A percentile compares a stretch with the other conserved stretches of the same genome.
phyloP scores from a whole-genome alignment of 2,329 filamentous ascomycete species.

The Cadophora sp. region DNA sequence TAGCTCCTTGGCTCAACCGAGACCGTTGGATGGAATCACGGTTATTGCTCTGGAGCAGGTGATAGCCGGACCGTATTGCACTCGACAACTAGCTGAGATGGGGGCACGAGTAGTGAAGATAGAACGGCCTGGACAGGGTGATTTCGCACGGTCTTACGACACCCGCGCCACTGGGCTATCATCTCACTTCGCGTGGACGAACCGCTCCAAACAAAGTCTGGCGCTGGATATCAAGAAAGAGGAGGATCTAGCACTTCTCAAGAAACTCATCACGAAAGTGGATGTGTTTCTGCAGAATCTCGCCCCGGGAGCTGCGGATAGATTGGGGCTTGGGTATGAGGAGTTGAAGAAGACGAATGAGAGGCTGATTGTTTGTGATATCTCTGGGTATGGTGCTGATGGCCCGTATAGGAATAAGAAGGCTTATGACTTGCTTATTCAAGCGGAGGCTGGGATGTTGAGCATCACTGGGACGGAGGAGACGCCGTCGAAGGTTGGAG shows the following conservation, averaged over 20 bases:
- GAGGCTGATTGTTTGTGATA: slow-evolving; percentile 18
- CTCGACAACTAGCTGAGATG: slow-evolving; percentile 18
- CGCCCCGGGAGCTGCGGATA: slow-evolving; percentile 7
- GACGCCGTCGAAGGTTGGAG: slow-evolving; percentile 15
- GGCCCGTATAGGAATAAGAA: slow-evolving; percentile 20
- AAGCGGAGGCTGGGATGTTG: slow-evolving; percentile 20
- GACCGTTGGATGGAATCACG: slow-evolving; percentile 18
- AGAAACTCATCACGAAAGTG: slow-evolving; percentile 12
- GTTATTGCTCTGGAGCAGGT: slow-evolving; percentile 25
- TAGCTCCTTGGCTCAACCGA: background rate
- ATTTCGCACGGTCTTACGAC: slow-evolving; percentile 20
- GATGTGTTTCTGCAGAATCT: slow-evolving; percentile 24
- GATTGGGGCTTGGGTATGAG: slow-evolving; percentile 18
- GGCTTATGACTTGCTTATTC: slow-evolving; percentile 23
- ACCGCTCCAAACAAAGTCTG: slow-evolving; percentile 22
- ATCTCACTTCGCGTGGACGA: slow-evolving; percentile 22
- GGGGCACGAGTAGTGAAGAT: slow-evolving; percentile 22
- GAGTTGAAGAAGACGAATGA: slow-evolving; percentile 21
- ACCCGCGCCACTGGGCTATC: slow-evolving; percentile 18
- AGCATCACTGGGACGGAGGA: slow-evolving; percentile 15
- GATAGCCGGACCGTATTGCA: slow-evolving; percentile 20
- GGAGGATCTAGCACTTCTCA: slow-evolving; percentile 14
- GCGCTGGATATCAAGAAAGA: slow-evolving; percentile 18
- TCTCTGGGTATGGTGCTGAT: slow-evolving; percentile 14
- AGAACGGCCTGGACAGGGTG: slow-evolving; percentile 16